Conservation (phyloP, 202 grass and related monocot genomes). For the Musa balbisiana region DNA sequence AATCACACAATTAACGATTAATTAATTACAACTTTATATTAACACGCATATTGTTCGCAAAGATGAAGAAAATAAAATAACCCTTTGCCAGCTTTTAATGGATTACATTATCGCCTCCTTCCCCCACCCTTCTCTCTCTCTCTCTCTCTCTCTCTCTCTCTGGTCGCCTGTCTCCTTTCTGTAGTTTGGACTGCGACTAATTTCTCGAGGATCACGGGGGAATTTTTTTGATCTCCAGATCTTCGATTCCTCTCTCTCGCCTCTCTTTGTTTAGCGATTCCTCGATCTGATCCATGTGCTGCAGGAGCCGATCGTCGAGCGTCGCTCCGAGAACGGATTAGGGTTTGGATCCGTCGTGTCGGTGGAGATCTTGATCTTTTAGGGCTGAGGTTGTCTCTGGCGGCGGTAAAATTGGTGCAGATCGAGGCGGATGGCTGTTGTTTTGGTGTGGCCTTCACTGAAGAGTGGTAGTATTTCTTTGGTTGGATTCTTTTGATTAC, state of each 20-base stretch:
- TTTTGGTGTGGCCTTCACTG: neutral
- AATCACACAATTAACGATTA: neutral
- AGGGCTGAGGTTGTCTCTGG: neutral
- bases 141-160: neutral
- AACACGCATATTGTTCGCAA: neutral
- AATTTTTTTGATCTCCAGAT: slow-evolving; percentile 1
- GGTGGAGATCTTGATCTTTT: neutral
- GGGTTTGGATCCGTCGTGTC: neutral
- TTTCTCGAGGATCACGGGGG: neutral
- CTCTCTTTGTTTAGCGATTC: neutral
- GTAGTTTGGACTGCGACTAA: neutral
- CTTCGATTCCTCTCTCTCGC: neutral
- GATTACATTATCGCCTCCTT: neutral
- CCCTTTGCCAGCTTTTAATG: neutral
- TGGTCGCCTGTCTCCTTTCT: neutral
- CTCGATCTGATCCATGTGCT: neutral
- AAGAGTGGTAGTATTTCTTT: neutral
- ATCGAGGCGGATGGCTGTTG: neutral
- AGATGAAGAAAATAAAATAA: neutral
- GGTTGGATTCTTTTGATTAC: neutral
- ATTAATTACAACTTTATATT: too few species aligned
- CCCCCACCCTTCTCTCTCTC: neutral
- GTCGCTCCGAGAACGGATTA: neutral
- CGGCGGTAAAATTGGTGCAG: neutral
- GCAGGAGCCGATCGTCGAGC: neutral